These are phyloP conservation scores for Brassica hybrid DNA, from an alignment of 441 rosid genomes.

Conservation along the genomic window DNA sequence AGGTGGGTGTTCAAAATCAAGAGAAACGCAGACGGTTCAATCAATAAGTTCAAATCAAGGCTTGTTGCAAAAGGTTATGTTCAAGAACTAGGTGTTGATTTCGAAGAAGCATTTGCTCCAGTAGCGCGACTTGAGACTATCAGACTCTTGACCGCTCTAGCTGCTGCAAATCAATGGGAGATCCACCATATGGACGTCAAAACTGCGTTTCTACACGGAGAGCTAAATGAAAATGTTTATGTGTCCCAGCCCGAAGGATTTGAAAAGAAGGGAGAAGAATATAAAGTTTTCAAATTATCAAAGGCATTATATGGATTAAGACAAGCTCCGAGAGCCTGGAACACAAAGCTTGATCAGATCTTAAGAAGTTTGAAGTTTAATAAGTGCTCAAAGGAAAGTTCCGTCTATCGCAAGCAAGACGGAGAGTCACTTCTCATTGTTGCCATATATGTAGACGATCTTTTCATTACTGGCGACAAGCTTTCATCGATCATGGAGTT, in stretches of 20 bases:
- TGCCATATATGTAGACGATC: background rate
- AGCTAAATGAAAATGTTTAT: background rate
- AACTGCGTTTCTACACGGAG: too few species aligned
- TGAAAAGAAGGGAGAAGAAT: constrained; percentile 1
- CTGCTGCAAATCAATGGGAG: too few species aligned
- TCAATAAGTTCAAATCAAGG: too few species aligned
- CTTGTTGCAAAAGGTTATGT: too few species aligned
- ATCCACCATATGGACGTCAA: too few species aligned
- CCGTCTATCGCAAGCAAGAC: background rate
- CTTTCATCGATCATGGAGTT: background rate
- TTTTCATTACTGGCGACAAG: background rate
- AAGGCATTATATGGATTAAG: background rate
- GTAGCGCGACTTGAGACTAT: too few species aligned
- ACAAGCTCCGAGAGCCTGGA: background rate
- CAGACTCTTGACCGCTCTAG: too few species aligned
- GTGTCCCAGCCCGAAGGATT: background rate
- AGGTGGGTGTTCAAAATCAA: too few species aligned
- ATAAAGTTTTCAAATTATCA: background rate
- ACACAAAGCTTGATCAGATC: background rate
- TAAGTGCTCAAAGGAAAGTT: background rate
- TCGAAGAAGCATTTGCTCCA: too few species aligned
- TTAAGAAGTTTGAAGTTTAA: background rate
- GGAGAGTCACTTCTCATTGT: background rate
- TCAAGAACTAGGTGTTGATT: too few species aligned
- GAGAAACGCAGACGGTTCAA: too few species aligned